phyloP scores from a whole-genome alignment of 495 filamentous ascomycete species.

The Polyplosphaeria fusca region DNA sequence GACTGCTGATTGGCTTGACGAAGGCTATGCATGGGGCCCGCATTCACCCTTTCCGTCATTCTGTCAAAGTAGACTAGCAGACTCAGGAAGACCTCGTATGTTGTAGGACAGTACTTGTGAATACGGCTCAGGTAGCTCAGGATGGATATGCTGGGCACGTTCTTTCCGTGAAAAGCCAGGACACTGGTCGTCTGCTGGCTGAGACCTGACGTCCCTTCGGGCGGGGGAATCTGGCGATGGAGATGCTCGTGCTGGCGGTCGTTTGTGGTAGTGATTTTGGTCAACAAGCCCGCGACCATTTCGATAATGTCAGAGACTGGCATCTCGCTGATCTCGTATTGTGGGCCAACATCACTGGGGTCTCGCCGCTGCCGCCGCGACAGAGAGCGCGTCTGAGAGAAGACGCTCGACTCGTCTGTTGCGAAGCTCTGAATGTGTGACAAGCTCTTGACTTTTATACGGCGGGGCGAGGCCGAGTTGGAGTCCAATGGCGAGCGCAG shows the following conservation, averaged over 20 bases:
- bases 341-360: conserved; percentile 49
- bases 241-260: conserved; percentile 85
- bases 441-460: conserved; percentile 79
- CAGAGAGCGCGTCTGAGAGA: conserved; percentile 42
- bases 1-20: conserved; percentile 45
- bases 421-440: conserved; percentile 88
- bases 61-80: conserved; percentile 96
- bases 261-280: conserved; percentile 97
- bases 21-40: conserved; percentile 52
- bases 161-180: conserved; percentile 98
- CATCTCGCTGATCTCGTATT: conserved; percentile 98
- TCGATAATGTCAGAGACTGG: conserved; percentile 97
- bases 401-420: conserved; percentile 57
- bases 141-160: conserved; percentile 95
- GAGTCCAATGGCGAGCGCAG: conserved; percentile 46
- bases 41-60: conserved; percentile 96
- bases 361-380: conserved; percentile 41
- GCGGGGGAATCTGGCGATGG: conserved; percentile 65
- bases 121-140: conserved; percentile 93
- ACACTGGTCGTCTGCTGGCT: conserved; percentile 83
- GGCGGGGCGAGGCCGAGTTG: conserved; percentile 62
- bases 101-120: conserved; percentile 98
- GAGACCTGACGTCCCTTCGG: conserved; percentile 62
- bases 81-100: conserved; percentile 96
- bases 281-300: conserved; percentile 97